phyloP scores from a whole-genome alignment of 2,329 filamentous ascomycete species.

The Chaetomium sp. region DNA sequence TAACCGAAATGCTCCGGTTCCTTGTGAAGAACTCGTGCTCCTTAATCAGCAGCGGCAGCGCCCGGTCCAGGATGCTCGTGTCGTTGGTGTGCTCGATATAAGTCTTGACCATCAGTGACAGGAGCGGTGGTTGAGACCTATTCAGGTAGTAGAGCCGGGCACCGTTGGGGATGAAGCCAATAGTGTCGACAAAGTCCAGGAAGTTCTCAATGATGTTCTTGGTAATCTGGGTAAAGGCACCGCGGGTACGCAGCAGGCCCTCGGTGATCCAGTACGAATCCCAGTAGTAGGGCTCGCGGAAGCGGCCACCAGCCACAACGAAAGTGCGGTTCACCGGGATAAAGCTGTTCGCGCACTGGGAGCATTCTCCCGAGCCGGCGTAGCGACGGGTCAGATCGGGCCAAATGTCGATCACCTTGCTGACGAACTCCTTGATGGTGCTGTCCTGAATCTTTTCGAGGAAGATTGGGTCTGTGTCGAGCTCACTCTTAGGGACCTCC shows the following conservation, averaged over 20 bases:
- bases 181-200: conserved; percentile 56
- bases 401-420: conserved; percentile 63
- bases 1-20: conserved; percentile 53
- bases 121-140: conserved; percentile 59
- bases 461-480: conserved; percentile 53
- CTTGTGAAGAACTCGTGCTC: conserved; percentile 58
- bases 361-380: conserved; percentile 46
- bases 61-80: conserved; percentile 51
- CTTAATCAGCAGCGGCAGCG: conserved; percentile 54
- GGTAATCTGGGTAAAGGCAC: conserved; percentile 56
- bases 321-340: conserved; percentile 61
- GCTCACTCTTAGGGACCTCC: conserved; percentile 43
- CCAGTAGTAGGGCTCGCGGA: conserved; percentile 67
- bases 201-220: conserved; percentile 66
- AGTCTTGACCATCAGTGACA: conserved; percentile 58
- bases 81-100: conserved; percentile 62
- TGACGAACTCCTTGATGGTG: conserved; percentile 53
- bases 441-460: conserved; percentile 50
- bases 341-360: conserved; percentile 57
- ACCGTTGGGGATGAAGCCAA: conserved; percentile 63
- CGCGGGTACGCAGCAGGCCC: conserved; percentile 58
- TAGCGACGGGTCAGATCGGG: conserved; percentile 59
- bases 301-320: conserved; percentile 64
- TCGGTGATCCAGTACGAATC: conserved; percentile 64
- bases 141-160: conserved; percentile 63